Conservation (phyloP, 305 asterid species). For the Fraxinus dipetala region DNA sequence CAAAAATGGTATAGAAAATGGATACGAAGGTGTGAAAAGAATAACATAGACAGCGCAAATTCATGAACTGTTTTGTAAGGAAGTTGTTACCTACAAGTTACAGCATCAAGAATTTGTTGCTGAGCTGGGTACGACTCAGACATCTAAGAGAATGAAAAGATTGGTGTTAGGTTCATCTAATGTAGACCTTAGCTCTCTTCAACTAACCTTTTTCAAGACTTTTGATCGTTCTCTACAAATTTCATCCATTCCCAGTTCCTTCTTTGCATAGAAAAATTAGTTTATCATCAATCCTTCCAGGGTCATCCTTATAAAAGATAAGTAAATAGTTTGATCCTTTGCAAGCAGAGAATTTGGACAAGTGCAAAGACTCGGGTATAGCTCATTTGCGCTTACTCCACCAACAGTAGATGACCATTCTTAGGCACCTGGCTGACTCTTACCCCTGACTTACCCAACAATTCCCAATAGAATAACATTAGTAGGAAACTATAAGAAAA, state of each 20-base stretch:
- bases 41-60: not conserved
- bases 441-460: too few relatives aligned
- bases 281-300: too few relatives aligned
- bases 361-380: too few relatives aligned
- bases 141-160: not conserved
- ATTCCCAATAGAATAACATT: not conserved
- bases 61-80: not conserved
- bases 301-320: too few relatives aligned
- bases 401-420: too few relatives aligned
- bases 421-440: too few relatives aligned
- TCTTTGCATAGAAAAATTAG: not conserved
- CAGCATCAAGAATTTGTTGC: not conserved
- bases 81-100: not conserved
- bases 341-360: too few relatives aligned
- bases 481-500: not conserved
- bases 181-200: not conserved
- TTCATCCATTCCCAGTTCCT: not conserved
- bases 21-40: not conserved
- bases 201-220: not conserved
- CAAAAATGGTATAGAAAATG: not conserved
- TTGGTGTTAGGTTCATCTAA: slow-evolving; percentile 32
- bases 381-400: too few relatives aligned
- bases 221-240: not conserved
- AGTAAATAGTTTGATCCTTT: too few relatives aligned
- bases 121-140: slow-evolving; percentile 28